phyloP scores from a whole-genome alignment of 371 early-diverging fungal species.

The Parasitella parasitica region DNA sequence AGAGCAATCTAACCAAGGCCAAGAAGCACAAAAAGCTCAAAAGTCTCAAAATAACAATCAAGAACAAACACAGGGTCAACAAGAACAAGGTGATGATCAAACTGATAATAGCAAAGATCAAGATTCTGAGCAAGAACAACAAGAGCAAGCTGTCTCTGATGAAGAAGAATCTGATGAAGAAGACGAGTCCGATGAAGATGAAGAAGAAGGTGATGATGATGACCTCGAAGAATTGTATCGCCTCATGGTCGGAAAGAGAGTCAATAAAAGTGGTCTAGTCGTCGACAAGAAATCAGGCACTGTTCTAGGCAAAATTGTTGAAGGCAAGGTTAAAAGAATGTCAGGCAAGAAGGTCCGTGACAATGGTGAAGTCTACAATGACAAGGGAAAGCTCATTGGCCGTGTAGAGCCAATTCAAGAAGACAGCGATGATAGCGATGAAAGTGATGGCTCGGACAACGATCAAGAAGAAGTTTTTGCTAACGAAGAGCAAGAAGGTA shows the following conservation, averaged over 20 bases:
- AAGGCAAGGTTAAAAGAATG: constrained; percentile 19
- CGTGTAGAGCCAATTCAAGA: constrained; percentile 14
- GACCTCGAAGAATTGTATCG: constrained; percentile 10
- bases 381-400: constrained; percentile 20
- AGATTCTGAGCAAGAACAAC: background rate
- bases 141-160: background rate
- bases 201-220: constrained; percentile 6
- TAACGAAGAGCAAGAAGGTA: background rate
- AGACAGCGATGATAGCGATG: constrained; percentile 1
- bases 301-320: constrained; percentile 15
- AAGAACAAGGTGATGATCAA: background rate
- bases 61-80: background rate
- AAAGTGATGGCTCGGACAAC: background rate
- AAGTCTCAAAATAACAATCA: background rate
- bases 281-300: constrained; percentile 19
- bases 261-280: constrained; percentile 17
- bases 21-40: background rate
- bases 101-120: background rate
- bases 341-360: constrained; percentile 19
- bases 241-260: constrained; percentile 16
- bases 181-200: constrained; percentile 3
- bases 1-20: background rate
- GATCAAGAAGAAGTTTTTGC: background rate
- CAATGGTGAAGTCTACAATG: constrained; percentile 14
- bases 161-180: constrained; percentile 3